Percentiles rank a stretch among this genome's conserved stretches.
These are phyloP conservation scores for Dendrocalamus latiflorus DNA, from an alignment of 202 grass and related monocot genomes.

Conservation along the genomic window DNA sequence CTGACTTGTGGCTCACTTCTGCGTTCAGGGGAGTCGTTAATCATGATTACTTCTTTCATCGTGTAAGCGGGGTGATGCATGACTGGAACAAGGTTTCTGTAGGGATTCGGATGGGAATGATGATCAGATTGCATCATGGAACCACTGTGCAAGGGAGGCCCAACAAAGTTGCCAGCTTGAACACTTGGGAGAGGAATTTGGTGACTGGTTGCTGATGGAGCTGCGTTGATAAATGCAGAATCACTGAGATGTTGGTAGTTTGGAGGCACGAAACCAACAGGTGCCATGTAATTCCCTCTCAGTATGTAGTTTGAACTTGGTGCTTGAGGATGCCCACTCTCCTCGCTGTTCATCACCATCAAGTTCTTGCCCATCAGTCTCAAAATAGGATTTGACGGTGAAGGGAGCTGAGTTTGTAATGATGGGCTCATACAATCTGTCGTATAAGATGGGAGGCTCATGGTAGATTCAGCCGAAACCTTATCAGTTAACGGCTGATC, in stretches of 20 bases:
- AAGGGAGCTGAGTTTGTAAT: conserved; percentile 46
- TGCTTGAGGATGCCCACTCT: conserved; percentile 46
- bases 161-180: conserved; percentile 35
- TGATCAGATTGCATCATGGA: conserved; percentile 31
- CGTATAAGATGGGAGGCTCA: conserved; percentile 16
- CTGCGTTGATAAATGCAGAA: conserved; percentile 43
- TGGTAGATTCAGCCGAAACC: conserved; percentile 29
- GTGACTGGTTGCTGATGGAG: conserved; percentile 24
- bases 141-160: conserved; percentile 37
- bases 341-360: conserved; percentile 81
- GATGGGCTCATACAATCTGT: conserved; percentile 38
- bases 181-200: conserved; percentile 36
- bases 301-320: conserved; percentile 38
- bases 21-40: conserved; percentile 50
- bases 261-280: conserved; percentile 46
- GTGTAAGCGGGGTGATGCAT: conserved; percentile 40
- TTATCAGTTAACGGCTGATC: conserved; percentile 29
- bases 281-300: conserved; percentile 24
- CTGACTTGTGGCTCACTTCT: conserved; percentile 40
- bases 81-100: conserved; percentile 29
- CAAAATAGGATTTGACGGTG: conserved; percentile 72
- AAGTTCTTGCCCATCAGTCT: conserved; percentile 96
- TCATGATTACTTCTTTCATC: conserved; percentile 67
- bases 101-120: conserved; percentile 39
- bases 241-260: conserved; percentile 41